Evolutionary conservation across 2,329 filamentous ascomycete species (phyloP), one percentile per base, ranked within the genome.

Genomic region (Xylaria sp.): DNA sequence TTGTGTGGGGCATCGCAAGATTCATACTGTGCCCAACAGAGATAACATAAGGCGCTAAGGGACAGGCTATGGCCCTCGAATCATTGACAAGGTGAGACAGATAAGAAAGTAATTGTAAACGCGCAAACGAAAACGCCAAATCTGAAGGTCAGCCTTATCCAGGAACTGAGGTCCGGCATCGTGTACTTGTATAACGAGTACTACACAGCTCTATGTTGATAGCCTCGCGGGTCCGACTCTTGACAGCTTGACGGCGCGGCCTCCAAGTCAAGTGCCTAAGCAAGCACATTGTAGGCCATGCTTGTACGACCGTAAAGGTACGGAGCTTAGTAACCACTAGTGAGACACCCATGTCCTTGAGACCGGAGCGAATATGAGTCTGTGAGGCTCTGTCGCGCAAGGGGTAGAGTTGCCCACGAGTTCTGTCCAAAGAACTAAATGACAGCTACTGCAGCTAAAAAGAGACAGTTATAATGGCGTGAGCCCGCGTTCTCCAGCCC

Each of bases 21-120:
- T 52, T 51, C 45, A 39, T 58, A 54, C 52, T 52, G 52, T 56
- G 44, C 39, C 39, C 41, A 34, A 29, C 39, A 24, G 43, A 44
- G 20, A 34, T 46, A 26, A 48, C 16, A 4, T 49, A 41, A 49
- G 37, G 47, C 39, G 38, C 45, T 43, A 39, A 53, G 38, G 50
- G 44, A 39, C 38, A 34, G 29, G 5, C 24, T 7, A n/a, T n/a
- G 29, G 29, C 16, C 11, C 29, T 34, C 16, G 29, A 11, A 34
- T 34, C 11, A 19, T 22, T 49, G 42, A 26, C 22, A 48, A 22
- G 37, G 22, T 16, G 19, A 58, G 54, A n/a, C n/a, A n/a, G n/a
- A 60, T 60, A 60, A 55, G 49, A 47, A 58, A 52, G 48, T 50
- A 49, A 52, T 21, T 44, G 52, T 43, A 39, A 42, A 26, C 24